phyloP scores from a whole-genome alignment of 257 asterid species.

The Nicotiana obtusifolia region DNA sequence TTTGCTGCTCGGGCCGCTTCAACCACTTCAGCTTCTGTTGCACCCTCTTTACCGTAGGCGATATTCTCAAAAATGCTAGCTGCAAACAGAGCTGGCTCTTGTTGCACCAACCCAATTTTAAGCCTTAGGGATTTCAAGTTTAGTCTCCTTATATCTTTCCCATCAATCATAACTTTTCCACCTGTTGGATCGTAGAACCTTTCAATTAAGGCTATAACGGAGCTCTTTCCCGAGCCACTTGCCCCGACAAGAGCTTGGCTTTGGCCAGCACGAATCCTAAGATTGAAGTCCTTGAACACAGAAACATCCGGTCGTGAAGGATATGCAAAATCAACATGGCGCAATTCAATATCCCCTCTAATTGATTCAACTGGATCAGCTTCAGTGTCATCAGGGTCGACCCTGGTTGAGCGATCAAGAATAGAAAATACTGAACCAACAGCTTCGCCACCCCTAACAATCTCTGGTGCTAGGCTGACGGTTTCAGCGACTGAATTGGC shows the following conservation, averaged over 20 bases:
- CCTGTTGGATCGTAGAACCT: conserved; percentile 79
- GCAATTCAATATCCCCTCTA: conserved; percentile 89
- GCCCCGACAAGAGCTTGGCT: conserved; percentile 99
- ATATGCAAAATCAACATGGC: conserved; percentile 88
- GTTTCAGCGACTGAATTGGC: conserved; percentile 98
- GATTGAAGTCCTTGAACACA: conserved; percentile 74
- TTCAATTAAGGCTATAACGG: conserved; percentile 71
- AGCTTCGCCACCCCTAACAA: conserved; percentile 91
- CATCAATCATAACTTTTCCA: conserved; percentile 94
- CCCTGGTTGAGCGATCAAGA: conserved; percentile 74
- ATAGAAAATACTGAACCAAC: conserved; percentile 85
- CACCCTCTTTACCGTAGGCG: conserved; percentile 90
- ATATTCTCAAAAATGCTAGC: conserved; percentile 87
- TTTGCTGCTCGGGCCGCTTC: conserved; percentile 92
- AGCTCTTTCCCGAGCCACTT: conserved; percentile 95
- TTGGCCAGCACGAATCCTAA: conserved; percentile 86
- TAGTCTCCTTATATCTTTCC: conserved; percentile 71
- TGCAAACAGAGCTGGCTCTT: conserved; percentile 93
- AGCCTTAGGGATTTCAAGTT: conserved; percentile 71
- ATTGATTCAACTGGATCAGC: conserved; percentile 61
- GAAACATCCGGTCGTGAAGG: conserved; percentile 87
- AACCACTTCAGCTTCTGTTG: conserved; percentile 69
- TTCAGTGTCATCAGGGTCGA: conserved; percentile 85
- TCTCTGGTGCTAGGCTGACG: conserved; percentile 93
- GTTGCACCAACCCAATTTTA: conserved; percentile 86